Percentiles rank a stretch among this genome's conserved stretches.
Evolutionary conservation across 495 filamentous ascomycete species (phyloP).

Genomic region (Neurospora africana): DNA sequence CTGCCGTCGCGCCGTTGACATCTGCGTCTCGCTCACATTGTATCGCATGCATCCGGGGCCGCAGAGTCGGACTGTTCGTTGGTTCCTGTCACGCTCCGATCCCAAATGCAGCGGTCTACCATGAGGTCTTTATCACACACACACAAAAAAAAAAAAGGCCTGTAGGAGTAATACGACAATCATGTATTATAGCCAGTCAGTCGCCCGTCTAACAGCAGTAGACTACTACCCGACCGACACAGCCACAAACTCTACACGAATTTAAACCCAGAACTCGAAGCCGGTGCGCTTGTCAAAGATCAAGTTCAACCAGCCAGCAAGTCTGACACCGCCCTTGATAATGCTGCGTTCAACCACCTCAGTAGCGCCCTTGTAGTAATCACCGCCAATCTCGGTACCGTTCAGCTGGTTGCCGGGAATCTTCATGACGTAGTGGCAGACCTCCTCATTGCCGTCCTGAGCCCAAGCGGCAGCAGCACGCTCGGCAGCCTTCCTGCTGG

Average conservation of each 20-base stretch:
- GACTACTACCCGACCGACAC: not conserved
- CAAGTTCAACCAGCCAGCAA: conserved; percentile 28
- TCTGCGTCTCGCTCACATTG: not conserved
- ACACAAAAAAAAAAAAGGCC: not conserved
- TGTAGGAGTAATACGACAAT: not conserved
- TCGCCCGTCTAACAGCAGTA: not conserved
- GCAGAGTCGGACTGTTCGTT: not conserved
- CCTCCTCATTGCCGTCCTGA: conserved; percentile 44
- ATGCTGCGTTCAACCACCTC: conserved; percentile 51
- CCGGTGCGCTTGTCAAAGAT: not conserved
- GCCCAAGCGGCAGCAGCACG: conserved; percentile 42
- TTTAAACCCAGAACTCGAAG: not conserved
- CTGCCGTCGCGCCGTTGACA: not conserved
- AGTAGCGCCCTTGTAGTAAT: conserved; percentile 42
- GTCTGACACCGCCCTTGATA: conserved; percentile 47
- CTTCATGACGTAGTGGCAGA: conserved; percentile 44
- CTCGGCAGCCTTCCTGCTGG: conserved; percentile 26
- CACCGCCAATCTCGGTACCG: conserved; percentile 35
- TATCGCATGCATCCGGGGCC: not conserved
- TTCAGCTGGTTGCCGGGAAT: conserved; percentile 39
- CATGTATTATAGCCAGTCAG: not conserved
- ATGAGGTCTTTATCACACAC: not conserved
- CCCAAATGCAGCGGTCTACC: not conserved
- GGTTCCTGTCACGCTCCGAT: not conserved
- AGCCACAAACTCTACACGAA: not conserved